Evolutionary conservation across 345 rosid species (phyloP), one percentile per base, ranked within the genome.

Genomic region (Alliaria petiolata): DNA sequence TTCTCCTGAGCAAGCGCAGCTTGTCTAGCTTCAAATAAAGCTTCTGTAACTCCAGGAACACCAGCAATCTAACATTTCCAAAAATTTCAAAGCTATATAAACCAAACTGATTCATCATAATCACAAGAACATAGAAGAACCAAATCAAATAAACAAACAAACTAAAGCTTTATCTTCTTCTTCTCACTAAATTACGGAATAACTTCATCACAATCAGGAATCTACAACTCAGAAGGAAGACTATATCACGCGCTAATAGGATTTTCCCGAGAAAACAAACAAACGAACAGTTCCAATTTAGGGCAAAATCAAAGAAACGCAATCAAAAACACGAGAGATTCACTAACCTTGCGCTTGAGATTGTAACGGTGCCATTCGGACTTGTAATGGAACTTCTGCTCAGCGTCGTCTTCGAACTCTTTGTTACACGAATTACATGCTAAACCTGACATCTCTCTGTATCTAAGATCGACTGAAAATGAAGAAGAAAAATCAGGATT

Each of bases 321-420:
- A 42, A 20, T 3, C 14, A 20, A 25, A 17, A 25, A 2, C 9
- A 9, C 12, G 31, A 46, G 49, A 67, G 57, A 25, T 3, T 33
- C 10, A 61, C 49, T 38, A 1, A 92, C 98, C 96, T 93, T 91
- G 85, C 97, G 98, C 74, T 93, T 93, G 81, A 91, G 91, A 79
- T 89, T 91, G 86, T 93, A 93, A 69, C 98, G 95, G 81, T 93
- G 97, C 98, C 98, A 93, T 50, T 93, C 98, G 65, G 98, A 91
- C 73, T 84, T 93, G 91, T 86, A 89, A 72, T 91, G 98, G 51
- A 84, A 72, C 79, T 83, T 93, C 62, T 89, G 97, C 49, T 91
- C 95, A n/a, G 85, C 78, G 60, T 89, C 96, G 77, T 86, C 85
- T 1, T 62, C 25, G 79, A 93, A 89, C 61, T 91, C 97, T 51